These are phyloP conservation scores for Phytophthora pseudosyringae DNA, from an alignment of 352 stramenopile species.

Conservation along the genomic window DNA sequence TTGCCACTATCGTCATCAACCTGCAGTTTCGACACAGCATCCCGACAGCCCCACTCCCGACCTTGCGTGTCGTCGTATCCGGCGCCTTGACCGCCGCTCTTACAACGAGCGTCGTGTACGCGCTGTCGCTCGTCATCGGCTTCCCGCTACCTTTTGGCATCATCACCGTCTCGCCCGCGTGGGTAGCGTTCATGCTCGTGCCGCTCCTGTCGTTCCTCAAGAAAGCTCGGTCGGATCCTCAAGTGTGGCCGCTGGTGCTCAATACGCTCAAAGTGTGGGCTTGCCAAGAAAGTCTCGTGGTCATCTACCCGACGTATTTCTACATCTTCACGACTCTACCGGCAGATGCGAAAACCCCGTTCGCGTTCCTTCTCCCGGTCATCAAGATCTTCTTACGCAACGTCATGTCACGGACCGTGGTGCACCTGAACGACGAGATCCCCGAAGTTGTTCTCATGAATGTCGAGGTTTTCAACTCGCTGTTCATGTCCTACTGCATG, in stretches of 20 bases:
- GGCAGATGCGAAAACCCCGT: conserved; percentile 10
- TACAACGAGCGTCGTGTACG: conserved; percentile 9
- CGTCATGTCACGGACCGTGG: conserved; percentile 20
- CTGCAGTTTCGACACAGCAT: conserved; percentile 34
- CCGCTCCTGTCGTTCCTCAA: conserved; percentile 9
- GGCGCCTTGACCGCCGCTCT: conserved; percentile 10
- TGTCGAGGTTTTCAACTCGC: conserved; percentile 50
- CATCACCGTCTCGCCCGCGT: conserved; percentile 22
- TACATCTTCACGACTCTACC: conserved; percentile 34
- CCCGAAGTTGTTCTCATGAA: conserved; percentile 46
- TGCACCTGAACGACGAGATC: conserved; percentile 32
- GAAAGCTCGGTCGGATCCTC: conserved; percentile 17
- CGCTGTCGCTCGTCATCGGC: conserved; percentile 24
- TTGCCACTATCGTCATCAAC: conserved; percentile 27
- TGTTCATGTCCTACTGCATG: conserved; percentile 54
- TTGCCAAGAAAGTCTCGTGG: conserved; percentile 23
- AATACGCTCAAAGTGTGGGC: conserved; percentile 25
- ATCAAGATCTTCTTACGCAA: conserved; percentile 42
- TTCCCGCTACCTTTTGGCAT: conserved; percentile 50
- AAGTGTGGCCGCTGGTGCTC: conserved; percentile 9
- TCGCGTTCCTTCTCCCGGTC: conserved; percentile 32
- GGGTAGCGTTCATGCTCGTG: conserved; percentile 18
- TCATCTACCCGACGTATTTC: conserved; percentile 42
- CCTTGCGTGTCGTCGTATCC: background rate
- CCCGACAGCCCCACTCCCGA: conserved; percentile 17